A percentile compares a stretch with the other conserved stretches of the same genome.
Conservation (phyloP, 768 basidiomycete species). For the Polyporus arcularius region DNA sequence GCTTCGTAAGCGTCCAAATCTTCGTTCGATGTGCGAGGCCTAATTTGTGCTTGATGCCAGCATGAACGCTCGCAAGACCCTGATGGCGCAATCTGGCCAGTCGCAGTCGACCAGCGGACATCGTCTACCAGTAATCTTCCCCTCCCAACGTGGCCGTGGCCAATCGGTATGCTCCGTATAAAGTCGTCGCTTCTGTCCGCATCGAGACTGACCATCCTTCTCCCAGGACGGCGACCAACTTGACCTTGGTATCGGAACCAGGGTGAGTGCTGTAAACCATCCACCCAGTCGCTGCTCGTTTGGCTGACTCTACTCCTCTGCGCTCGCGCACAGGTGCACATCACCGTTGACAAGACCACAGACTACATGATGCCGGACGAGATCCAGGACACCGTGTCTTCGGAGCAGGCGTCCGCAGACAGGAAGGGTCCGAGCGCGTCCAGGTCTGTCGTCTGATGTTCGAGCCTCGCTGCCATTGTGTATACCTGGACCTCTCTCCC, state of each 20-base stretch:
- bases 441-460: neutral
- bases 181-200: too few species aligned
- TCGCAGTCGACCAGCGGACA: conserved; percentile 11
- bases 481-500: too few species aligned
- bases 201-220: neutral
- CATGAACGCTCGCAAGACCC: conserved; percentile 26
- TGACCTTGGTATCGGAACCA: conserved; percentile 10
- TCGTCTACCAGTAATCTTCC: conserved; percentile 18
- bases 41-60: conserved; percentile 4
- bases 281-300: too few species aligned
- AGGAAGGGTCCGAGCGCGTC: conserved; percentile 5
- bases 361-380: conserved; percentile 23
- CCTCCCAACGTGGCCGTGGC: conserved; percentile 5
- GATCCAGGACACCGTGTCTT: conserved; percentile 1
- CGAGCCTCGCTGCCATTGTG: neutral
- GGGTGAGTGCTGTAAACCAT: conserved; percentile 1
- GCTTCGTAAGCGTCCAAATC: conserved; percentile 22
- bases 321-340: conserved; percentile 18
- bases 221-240: conserved; percentile 7
- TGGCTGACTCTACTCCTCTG: too few species aligned
- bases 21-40: neutral
- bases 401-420: conserved; percentile 7
- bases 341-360: conserved; percentile 29
- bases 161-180: neutral
- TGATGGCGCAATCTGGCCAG: conserved; percentile 14